These are phyloP conservation scores for Fusarium robinianum DNA, from an alignment of 2,329 filamentous ascomycete genomes.

Conservation along the genomic window DNA sequence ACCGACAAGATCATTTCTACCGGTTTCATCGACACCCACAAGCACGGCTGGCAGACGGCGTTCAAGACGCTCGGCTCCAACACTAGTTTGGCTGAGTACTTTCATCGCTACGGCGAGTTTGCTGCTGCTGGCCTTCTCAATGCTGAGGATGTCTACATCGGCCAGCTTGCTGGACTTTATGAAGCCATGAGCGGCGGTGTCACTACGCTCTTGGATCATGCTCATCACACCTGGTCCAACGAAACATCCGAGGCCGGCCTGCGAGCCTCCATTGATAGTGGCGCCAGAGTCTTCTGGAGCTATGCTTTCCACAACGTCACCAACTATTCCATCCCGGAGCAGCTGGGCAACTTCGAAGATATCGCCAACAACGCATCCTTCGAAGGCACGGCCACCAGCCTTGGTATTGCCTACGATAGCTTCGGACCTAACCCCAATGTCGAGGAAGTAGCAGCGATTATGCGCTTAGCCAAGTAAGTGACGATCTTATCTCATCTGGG, in stretches of 20 bases:
- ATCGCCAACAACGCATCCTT: conserved; percentile 39
- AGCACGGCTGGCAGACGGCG: conserved; percentile 60
- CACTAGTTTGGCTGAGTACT: conserved; percentile 54
- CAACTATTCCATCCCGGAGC: conserved; percentile 42
- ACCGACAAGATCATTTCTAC: conserved; percentile 57
- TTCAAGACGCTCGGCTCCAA: conserved; percentile 58
- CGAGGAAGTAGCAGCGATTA: conserved; percentile 41
- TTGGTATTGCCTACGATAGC: conserved; percentile 50
- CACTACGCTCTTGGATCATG: conserved; percentile 58
- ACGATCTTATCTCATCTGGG: too few relatives aligned
- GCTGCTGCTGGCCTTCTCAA: conserved; percentile 41
- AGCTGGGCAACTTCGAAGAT: conserved; percentile 46
- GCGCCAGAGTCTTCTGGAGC: conserved; percentile 53
- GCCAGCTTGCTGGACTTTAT: conserved; percentile 52
- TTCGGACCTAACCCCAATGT: conserved; percentile 40
- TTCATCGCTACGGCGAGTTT: conserved; percentile 46
- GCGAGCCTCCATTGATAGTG: conserved; percentile 52
- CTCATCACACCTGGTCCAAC: conserved; percentile 53
- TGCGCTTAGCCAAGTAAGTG: too few relatives aligned
- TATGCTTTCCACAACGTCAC: conserved; percentile 47
- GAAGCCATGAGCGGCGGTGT: conserved; percentile 58
- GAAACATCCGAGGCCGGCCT: conserved; percentile 50
- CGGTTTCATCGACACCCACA: conserved; percentile 62
- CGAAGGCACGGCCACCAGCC: conserved; percentile 39
- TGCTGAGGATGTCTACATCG: conserved; percentile 51